Evolutionary conservation across 1,284 basidiomycete species (phyloP).

Genomic region (Irpex lacteus): DNA sequence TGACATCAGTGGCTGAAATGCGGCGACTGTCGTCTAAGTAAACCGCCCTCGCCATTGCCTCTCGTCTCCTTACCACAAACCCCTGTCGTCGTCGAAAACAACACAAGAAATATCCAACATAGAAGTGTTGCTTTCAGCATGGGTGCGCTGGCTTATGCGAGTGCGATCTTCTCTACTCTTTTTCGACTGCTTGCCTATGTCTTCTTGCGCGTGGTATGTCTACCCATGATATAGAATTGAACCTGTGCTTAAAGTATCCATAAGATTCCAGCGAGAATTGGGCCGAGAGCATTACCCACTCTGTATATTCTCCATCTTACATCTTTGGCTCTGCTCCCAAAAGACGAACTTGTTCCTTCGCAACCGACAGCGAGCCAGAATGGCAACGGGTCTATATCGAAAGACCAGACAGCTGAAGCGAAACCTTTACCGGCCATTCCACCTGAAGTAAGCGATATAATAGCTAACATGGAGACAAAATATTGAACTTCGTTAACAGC

Average conservation of each 20-base stretch:
- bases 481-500: neutral
- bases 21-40: constrained; percentile 1
- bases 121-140: neutral
- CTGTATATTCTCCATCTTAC: constrained; percentile 16
- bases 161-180: constrained; percentile 13
- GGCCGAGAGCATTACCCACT: constrained; percentile 9
- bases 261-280: constrained; percentile 12
- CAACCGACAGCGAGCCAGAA: neutral
- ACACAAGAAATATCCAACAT: neutral
- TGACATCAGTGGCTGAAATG: constrained; percentile 12
- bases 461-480: neutral
- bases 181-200: constrained; percentile 16
- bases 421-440: neutral
- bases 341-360: neutral
- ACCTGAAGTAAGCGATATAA: neutral
- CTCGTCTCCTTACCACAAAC: neutral
- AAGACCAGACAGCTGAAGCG: constrained; percentile 2
- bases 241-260: neutral
- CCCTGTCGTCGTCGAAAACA: constrained; percentile 1
- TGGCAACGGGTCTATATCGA: neutral
- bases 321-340: constrained; percentile 5
- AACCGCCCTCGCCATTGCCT: neutral
- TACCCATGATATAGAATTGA: neutral
- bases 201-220: constrained; percentile 19
- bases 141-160: constrained; percentile 3